Evolutionary conservation across 192 early-diverging fungal species (phyloP), one percentile per base, ranked within the genome.

Genomic region (Linnemannia elongata): DNA sequence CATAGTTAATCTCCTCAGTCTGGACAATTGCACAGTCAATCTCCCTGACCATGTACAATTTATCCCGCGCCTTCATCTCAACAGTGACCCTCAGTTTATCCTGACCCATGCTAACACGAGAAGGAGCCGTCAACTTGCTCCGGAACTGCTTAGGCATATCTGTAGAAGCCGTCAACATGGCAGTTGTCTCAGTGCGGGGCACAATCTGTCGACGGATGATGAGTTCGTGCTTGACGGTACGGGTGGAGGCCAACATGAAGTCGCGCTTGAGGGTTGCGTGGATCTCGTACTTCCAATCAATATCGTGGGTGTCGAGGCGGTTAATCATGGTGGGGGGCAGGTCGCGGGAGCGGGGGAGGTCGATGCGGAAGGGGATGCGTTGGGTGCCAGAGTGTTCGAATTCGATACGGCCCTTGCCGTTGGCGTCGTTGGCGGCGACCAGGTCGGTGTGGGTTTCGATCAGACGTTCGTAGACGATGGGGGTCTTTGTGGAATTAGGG

Each of bases 221-320:
- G 63, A 87, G 35, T 0, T 87, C 85, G 9, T 75, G 79, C 72
- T 87, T 87, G 49, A 87, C 42, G 2, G 42, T 30, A 3, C 27
- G 70, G 4, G 70, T 66, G 2, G 75, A 68, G 1, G 85, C 68
- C 24, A 87, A 74, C n/a, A 87, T 70, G 22, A 39, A 78, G 66
- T 75, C 72, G 2, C 85, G 85, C 10, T 81, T 79, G 33, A 87
- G 39, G 10, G 72, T 81, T 18, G 75, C 80, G 54, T 78, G 69
- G 39, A 87, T 81, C 52, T 87, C 85, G 73, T 87, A 87, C 68
- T 87, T 87, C 85, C 85, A 87, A 72, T 81, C 79, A 71, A 87
- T 81, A 24, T 87, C 77, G 20, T 76, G 85, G 0, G 85, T 87
- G 36, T 87, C 85, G 44, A 87, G 72, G n/a, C 81, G 77, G 79